Conservation (phyloP, 176 grass and related monocot species). For the Juncus effusus region DNA sequence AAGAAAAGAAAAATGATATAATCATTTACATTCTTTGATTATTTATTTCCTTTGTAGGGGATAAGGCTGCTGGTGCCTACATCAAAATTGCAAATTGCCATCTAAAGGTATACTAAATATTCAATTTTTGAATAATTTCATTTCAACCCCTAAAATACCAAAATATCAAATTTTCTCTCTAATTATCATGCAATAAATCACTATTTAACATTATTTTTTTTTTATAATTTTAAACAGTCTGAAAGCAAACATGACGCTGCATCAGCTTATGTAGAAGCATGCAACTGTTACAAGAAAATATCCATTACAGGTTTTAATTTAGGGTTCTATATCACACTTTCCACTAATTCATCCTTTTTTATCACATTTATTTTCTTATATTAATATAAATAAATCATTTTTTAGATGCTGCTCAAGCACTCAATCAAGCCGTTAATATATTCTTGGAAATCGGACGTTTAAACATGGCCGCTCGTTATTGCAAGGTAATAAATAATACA, state of each 20-base stretch:
- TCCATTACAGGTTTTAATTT: slow-evolving; percentile 48
- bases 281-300: slow-evolving; percentile 95
- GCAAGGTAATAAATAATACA: slow-evolving; percentile 47
- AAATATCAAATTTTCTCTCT: slow-evolving; percentile 9
- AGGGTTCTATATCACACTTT: neutral
- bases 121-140: neutral
- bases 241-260: slow-evolving; percentile 94
- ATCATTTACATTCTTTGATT: neutral
- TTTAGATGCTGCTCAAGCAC: slow-evolving; percentile 69
- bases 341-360: no score
- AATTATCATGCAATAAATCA: neutral
- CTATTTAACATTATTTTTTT: slow-evolving; percentile 1
- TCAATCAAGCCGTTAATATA: slow-evolving; percentile 74
- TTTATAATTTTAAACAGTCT: slow-evolving; percentile 33
- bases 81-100: slow-evolving; percentile 79
- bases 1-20: neutral
- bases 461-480: slow-evolving; percentile 96
- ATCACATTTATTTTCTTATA: no score
- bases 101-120: slow-evolving; percentile 43
- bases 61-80: slow-evolving; percentile 70
- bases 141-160: slow-evolving; percentile 6
- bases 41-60: slow-evolving; percentile 53
- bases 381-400: neutral
- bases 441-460: slow-evolving; percentile 92
- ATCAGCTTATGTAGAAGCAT: slow-evolving; percentile 67